A percentile compares a stretch with the other conserved stretches of the same genome.
phyloP scores from a whole-genome alignment of 176 grass and related monocot genomes.

The Sorghum bicolor region Sorghum_bicolor_NCBIv3 NC_012872.2:4133501-4134000 shows the following conservation, averaged over 20 bases:
- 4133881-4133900: constrained; percentile 69
- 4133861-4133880: constrained; percentile 72
- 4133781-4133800: constrained; percentile 54
- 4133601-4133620: background rate
- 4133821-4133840: constrained; percentile 74
- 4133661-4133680: constrained; percentile 4
- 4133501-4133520: background rate
- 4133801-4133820: constrained; percentile 60
- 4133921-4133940: constrained; percentile 3
- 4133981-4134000: background rate
- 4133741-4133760: background rate
- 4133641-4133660: background rate
- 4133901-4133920: constrained; percentile 29
- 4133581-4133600: background rate
- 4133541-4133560: background rate
- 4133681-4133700: constrained; percentile 4
- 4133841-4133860: constrained; percentile 85
- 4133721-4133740: background rate
- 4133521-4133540: background rate
- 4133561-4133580: background rate
- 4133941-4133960: background rate
- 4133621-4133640: background rate
- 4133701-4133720: constrained; percentile 5
- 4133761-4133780: constrained; percentile 60
- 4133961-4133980: background rate